These are phyloP conservation scores for Cladosporium sp. DNA, from an alignment of 2,329 filamentous ascomycete species.

Conservation along the genomic window DNA sequence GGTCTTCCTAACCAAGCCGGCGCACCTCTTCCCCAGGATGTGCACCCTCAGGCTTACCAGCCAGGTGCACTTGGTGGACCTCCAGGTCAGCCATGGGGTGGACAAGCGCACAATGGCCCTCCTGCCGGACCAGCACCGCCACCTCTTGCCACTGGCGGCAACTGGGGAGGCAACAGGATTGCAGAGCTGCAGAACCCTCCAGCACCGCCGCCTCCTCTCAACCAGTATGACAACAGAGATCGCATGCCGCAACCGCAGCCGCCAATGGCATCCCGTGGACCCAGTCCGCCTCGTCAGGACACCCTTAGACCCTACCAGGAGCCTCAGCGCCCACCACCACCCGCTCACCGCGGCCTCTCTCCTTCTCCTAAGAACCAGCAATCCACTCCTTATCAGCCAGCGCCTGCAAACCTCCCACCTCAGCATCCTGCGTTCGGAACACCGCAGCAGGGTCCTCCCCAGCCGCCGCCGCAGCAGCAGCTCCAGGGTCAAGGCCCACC, in stretches of 20 bases:
- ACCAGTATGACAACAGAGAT: conserved; percentile 81
- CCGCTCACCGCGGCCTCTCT: conserved; percentile 56
- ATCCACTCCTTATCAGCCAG: conserved; percentile 56
- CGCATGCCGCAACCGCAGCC: conserved; percentile 61
- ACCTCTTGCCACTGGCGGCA: conserved; percentile 50
- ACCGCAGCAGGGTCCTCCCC: conserved; percentile 19
- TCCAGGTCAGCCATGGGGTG: conserved; percentile 87
- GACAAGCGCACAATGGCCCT: conserved; percentile 67
- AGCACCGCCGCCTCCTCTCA: conserved; percentile 65
- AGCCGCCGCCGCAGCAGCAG: conserved; percentile 25
- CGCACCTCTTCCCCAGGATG: conserved; percentile 90
- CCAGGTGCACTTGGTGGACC: conserved; percentile 73
- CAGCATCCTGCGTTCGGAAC: conserved; percentile 32
- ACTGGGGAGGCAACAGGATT: conserved; percentile 67
- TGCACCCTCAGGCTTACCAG: conserved; percentile 93
- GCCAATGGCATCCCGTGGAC: conserved; percentile 29
- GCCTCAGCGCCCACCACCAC: conserved; percentile 45
- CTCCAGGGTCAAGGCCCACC: conserved; percentile 30
- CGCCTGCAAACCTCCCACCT: conserved; percentile 49
- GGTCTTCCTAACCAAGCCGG: conserved; percentile 70
- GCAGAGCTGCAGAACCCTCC: conserved; percentile 73
- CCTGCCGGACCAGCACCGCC: conserved; percentile 66
- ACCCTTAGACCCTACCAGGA: conserved; percentile 56
- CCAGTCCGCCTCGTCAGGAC: conserved; percentile 68
- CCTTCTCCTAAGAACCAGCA: conserved; percentile 63